Percentiles rank a stretch among this genome's conserved stretches.
These are phyloP conservation scores for Ceratobasidium sp. DNA, from an alignment of 1,284 basidiomycete genomes.

Conservation along the genomic window DNA sequence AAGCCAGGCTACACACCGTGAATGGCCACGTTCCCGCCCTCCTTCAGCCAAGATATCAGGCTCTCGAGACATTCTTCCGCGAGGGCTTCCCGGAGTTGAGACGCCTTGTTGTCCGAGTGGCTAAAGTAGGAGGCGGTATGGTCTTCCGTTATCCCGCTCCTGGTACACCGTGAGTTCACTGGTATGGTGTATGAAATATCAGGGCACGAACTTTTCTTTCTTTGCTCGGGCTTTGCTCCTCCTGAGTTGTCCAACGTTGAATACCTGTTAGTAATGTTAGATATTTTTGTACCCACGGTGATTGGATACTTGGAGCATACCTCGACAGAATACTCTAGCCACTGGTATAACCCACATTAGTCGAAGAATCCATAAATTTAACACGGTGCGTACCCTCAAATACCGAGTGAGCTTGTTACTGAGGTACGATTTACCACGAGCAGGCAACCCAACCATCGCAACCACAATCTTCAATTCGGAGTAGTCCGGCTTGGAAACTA, in stretches of 20 bases:
- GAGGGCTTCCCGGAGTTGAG: constrained; percentile 82
- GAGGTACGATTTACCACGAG: constrained; percentile 86
- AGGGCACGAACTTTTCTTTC: constrained; percentile 71
- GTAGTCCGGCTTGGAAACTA: constrained; percentile 96
- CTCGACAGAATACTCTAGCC: constrained; percentile 99
- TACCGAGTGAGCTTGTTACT: constrained; percentile 88
- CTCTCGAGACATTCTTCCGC: constrained; percentile 95
- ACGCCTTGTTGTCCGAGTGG: constrained; percentile 86
- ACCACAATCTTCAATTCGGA: constrained; percentile 98
- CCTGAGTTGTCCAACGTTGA: constrained; percentile 97
- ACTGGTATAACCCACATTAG: constrained; percentile 65
- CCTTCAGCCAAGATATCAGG: constrained; percentile 94
- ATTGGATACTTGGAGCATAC: constrained; percentile 58
- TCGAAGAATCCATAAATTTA: constrained; percentile 30
- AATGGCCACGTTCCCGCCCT: constrained; percentile 97
- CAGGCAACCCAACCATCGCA: constrained; percentile 93
- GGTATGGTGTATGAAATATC: neutral
- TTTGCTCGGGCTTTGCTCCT: constrained; percentile 83
- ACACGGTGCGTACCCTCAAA: constrained; percentile 67
- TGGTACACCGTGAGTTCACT: constrained; percentile 52
- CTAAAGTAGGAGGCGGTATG: constrained; percentile 95
- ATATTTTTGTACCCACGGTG: neutral
- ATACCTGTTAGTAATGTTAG: constrained; percentile 70
- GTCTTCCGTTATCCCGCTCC: constrained; percentile 86
- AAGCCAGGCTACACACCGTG: constrained; percentile 74